These are phyloP conservation scores for Omphalea diandra DNA, from an alignment of 441 rosid genomes.

Conservation along the genomic window DNA sequence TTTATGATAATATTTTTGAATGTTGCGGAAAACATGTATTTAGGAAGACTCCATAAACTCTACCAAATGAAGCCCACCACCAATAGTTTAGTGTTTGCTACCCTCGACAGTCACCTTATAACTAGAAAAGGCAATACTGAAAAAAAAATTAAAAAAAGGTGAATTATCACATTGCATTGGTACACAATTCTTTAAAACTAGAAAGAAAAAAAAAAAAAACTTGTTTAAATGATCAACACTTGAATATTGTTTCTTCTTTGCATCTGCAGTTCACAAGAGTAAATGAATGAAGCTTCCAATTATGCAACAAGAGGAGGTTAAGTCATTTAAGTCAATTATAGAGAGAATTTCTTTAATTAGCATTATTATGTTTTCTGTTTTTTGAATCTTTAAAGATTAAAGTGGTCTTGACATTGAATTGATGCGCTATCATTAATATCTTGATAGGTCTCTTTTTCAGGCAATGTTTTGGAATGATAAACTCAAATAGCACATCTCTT, in stretches of 20 bases:
- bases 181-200: background rate
- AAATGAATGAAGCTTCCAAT: background rate
- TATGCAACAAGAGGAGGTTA: background rate
- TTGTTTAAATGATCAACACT: no score
- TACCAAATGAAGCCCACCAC: no score
- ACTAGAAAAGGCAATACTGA: background rate
- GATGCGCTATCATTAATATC: background rate
- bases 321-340: background rate
- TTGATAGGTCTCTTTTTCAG: background rate
- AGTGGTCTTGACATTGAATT: background rate
- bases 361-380: background rate
- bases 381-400: no score
- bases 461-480: background rate
- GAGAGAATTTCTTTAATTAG: background rate
- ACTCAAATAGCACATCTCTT: background rate
- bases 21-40: conserved; percentile 82
- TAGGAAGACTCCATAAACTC: conserved; percentile 57
- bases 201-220: no score
- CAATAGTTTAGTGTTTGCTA: no score
- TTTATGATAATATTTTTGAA: conserved; percentile 86
- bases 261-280: no score
- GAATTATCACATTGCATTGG: background rate
- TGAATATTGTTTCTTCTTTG: no score
- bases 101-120: background rate
- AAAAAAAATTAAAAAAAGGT: background rate